phyloP scores from a whole-genome alignment of 1,139 yeast species.

The Kazachstania sp. region DNA sequence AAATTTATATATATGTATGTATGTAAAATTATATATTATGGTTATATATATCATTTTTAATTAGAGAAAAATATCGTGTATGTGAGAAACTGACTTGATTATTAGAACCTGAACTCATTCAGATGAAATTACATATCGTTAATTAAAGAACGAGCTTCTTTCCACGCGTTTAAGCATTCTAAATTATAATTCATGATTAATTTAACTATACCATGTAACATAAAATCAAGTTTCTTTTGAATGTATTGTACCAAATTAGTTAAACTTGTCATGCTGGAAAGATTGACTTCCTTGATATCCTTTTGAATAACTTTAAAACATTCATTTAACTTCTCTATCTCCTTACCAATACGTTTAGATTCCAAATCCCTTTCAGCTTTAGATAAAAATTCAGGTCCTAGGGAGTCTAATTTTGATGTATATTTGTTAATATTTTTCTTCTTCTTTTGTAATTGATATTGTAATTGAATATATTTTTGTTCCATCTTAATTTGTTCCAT shows the following conservation, averaged over 20 bases:
- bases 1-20: background rate
- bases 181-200: conserved; percentile 23
- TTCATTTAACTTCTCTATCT: conserved; percentile 32
- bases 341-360: conserved; percentile 26
- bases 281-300: conserved; percentile 32
- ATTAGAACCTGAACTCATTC: too few relatives aligned
- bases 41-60: too few relatives aligned
- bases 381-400: conserved; percentile 27
- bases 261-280: conserved; percentile 24
- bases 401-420: conserved; percentile 12
- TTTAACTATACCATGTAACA: conserved; percentile 27
- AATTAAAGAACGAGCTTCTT: conserved; percentile 11
- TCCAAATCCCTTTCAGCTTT: conserved; percentile 31
- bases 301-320: conserved; percentile 30
- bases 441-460: conserved; percentile 10
- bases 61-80: too few relatives aligned
- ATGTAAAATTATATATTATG: too few relatives aligned
- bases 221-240: conserved; percentile 22
- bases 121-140: background rate
- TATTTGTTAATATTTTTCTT: conserved; percentile 10
- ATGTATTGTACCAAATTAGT: conserved; percentile 19
- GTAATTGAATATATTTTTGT: conserved; percentile 7
- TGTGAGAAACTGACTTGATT: too few relatives aligned
- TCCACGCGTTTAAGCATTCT: conserved; percentile 34
- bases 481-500: background rate